A percentile compares a stretch with the other conserved stretches of the same genome.
phyloP scores from a whole-genome alignment of 805 yeast genomes.

The Candida tammaniensis region DNA sequence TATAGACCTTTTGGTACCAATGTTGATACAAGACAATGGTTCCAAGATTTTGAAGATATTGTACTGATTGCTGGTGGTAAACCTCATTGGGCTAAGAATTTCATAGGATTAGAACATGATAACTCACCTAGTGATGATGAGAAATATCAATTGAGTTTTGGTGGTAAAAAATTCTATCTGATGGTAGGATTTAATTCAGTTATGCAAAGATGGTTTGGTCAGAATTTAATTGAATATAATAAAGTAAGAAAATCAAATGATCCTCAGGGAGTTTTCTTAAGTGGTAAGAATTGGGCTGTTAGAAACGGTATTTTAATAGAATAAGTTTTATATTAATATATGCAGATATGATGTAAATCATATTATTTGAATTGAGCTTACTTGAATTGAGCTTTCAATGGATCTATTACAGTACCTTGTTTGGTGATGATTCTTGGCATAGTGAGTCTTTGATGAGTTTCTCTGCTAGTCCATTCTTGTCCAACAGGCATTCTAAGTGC shows the following conservation, averaged over 20 bases:
- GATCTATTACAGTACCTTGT: constrained; percentile 88
- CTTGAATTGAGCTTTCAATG: constrained; percentile 82
- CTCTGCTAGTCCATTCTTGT: constrained; percentile 91
- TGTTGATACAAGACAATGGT: constrained; percentile 80
- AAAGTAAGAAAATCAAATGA: constrained; percentile 65
- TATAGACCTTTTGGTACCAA: constrained; percentile 86
- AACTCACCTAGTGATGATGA: constrained; percentile 35
- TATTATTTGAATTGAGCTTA: constrained; percentile 16
- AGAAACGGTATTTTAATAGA: constrained; percentile 68
- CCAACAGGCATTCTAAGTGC: constrained; percentile 95
- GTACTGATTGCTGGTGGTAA: constrained; percentile 79
- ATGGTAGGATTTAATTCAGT: constrained; percentile 77
- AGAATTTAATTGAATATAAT: constrained; percentile 60
- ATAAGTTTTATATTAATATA: not conserved
- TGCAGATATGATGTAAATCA: not conserved
- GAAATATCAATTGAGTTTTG: constrained; percentile 36
- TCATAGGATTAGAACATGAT: constrained; percentile 52
- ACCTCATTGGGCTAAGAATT: constrained; percentile 99
- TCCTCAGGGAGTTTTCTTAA: constrained; percentile 77
- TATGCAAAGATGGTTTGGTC: constrained; percentile 78
- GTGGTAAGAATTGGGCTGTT: constrained; percentile 75
- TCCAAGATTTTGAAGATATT: constrained; percentile 73
- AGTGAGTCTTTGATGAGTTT: constrained; percentile 80
- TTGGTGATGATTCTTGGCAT: constrained; percentile 87
- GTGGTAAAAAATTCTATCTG: constrained; percentile 54